Evolutionary conservation across 176 grass and related monocot species (phyloP).

Genomic region (Eremochloa ophiuroides): DNA sequence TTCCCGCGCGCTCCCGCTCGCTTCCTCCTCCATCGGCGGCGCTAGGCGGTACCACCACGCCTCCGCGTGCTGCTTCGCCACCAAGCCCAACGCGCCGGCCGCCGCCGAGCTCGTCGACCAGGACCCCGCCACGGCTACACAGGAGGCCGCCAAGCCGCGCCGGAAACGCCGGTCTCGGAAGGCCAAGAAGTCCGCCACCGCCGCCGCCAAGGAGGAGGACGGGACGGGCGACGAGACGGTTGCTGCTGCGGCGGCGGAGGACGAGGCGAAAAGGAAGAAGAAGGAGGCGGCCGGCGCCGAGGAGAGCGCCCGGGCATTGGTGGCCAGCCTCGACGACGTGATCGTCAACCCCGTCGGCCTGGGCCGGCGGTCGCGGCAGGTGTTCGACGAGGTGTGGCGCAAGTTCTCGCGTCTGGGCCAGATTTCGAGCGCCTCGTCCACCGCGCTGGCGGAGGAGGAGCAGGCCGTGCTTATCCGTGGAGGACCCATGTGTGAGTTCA

Average conservation of each 20-base stretch:
- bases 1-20: conserved; percentile 18
- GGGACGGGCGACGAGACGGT: background rate
- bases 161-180: conserved; percentile 32
- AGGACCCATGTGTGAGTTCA: conserved; percentile 93
- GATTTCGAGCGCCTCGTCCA: conserved; percentile 70
- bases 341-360: conserved; percentile 89
- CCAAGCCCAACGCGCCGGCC: conserved; percentile 33
- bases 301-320: conserved; percentile 27
- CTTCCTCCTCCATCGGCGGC: background rate
- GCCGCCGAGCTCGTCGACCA: conserved; percentile 28
- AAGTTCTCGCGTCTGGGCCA: conserved; percentile 92
- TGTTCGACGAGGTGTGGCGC: conserved; percentile 98
- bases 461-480: conserved; percentile 55
- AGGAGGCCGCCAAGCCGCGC: conserved; percentile 9
- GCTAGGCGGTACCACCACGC: conserved; percentile 21
- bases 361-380: conserved; percentile 75
- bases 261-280: conserved; percentile 12
- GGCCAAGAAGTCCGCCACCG: conserved; percentile 17
- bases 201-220: conserved; percentile 5
- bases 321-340: conserved; percentile 55
- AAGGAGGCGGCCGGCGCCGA: conserved; percentile 23
- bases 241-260: background rate
- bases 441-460: conserved; percentile 54
- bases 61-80: conserved; percentile 42
- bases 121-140: background rate